A percentile compares a stretch with the other conserved stretches of the same genome.
Evolutionary conservation across 345 rosid genomes (phyloP).

Genomic region (Abelmoschus esculentus): DNA sequence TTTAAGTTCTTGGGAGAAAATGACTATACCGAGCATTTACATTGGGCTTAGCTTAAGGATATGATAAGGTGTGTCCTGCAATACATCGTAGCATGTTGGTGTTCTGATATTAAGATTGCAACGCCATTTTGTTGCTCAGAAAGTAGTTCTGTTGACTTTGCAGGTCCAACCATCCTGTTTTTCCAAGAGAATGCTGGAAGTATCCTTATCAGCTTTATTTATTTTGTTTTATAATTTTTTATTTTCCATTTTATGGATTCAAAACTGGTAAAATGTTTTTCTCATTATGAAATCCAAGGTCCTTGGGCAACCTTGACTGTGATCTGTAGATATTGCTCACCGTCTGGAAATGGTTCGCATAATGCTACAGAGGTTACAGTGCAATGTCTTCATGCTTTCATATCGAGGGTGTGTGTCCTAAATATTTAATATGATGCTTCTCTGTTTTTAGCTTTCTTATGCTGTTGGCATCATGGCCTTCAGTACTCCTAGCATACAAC

Average conservation of each 20-base stretch:
- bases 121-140: neutral
- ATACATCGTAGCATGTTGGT: neutral
- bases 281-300: neutral
- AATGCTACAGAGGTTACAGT: constrained; percentile 79
- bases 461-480: neutral
- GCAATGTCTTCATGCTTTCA: constrained; percentile 98
- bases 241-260: neutral
- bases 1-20: neutral
- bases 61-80: neutral
- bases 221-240: neutral
- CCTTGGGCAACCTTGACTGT: constrained; percentile 40
- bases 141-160: constrained; percentile 17
- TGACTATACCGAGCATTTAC: neutral
- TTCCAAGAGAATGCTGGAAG: constrained; percentile 97
- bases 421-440: neutral
- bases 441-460: neutral
- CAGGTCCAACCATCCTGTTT: constrained; percentile 39
- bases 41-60: neutral
- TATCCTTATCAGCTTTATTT: constrained; percentile 51
- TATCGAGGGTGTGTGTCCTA: constrained; percentile 69
- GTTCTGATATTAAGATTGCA: neutral
- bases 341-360: constrained; percentile 91
- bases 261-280: neutral
- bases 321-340: constrained; percentile 80
- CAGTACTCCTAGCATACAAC: constrained; percentile 1